Conservation (phyloP, 192 early-diverging fungal species). For the Backusella mclennaniae region DNA sequence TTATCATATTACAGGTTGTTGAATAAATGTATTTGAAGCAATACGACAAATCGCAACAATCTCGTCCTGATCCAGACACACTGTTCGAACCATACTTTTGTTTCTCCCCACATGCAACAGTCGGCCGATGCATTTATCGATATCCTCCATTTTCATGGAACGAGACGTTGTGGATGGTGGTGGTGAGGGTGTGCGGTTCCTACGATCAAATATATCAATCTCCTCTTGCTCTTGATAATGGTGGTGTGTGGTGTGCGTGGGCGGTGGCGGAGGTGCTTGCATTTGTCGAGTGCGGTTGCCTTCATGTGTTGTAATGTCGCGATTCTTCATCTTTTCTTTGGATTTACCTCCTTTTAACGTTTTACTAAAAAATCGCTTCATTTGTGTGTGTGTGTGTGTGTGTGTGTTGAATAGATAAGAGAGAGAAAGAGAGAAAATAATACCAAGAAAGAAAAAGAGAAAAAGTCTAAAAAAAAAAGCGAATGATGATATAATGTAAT, state of each 20-base stretch:
- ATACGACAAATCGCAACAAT: conserved; percentile 83
- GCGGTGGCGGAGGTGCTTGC: not conserved
- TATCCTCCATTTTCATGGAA: not conserved
- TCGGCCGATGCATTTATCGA: conserved; percentile 27
- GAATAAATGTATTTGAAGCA: conserved; percentile 82
- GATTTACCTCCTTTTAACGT: not conserved
- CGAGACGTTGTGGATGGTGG: not conserved
- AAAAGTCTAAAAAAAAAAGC: not conserved
- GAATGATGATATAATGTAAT: not conserved
- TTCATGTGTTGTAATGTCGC: not conserved
- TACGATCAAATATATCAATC: not conserved
- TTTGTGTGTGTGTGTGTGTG: not conserved
- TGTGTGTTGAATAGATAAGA: not conserved
- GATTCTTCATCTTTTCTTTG: not conserved
- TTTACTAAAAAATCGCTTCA: not conserved
- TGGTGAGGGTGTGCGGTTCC: not conserved
- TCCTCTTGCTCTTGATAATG: not conserved
- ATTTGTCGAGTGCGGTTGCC: not conserved
- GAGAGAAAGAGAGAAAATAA: not conserved
- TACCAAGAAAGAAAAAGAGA: not conserved
- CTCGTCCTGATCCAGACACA: conserved; percentile 85
- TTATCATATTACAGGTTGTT: conserved; percentile 60
- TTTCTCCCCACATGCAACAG: conserved; percentile 15
- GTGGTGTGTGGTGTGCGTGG: not conserved
- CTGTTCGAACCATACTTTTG: conserved; percentile 48